Conservation (phyloP, 1,284 basidiomycete species). For the Ceraceosorus guamensis region DNA sequence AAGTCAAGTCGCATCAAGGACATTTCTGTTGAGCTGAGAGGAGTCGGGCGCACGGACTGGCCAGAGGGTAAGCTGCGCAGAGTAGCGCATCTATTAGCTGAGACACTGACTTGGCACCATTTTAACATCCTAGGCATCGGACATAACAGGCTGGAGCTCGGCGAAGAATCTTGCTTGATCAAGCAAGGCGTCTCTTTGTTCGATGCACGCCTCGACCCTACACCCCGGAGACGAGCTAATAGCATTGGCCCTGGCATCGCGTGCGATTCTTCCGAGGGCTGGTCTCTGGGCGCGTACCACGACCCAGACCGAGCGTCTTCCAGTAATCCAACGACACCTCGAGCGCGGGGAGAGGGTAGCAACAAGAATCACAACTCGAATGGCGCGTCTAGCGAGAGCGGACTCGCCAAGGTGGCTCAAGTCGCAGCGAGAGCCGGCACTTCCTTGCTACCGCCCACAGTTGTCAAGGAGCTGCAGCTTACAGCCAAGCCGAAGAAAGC, state of each 20-base stretch:
- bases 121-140: slow-evolving; percentile 59
- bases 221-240: slow-evolving; percentile 52
- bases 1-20: slow-evolving; percentile 81
- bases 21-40: slow-evolving; percentile 72
- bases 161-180: slow-evolving; percentile 72
- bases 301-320: background rate
- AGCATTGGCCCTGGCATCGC: slow-evolving; percentile 71
- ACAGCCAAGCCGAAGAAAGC: no score
- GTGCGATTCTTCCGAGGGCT: background rate
- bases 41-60: slow-evolving; percentile 64
- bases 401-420: slow-evolving; percentile 2
- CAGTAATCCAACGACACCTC: no score
- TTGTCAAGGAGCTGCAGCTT: slow-evolving; percentile 6
- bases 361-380: no score
- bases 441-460: slow-evolving; percentile 32
- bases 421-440: slow-evolving; percentile 35
- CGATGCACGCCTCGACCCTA: slow-evolving; percentile 51
- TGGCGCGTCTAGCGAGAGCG: background rate
- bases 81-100: no score
- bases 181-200: slow-evolving; percentile 69
- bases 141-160: slow-evolving; percentile 67
- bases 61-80: slow-evolving; percentile 64
- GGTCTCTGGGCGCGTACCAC: slow-evolving; percentile 3
- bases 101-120: background rate
- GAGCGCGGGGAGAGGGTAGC: background rate